Evolutionary conservation across 148 eudicot genomes (phyloP).

Genomic region (Rhododendron ferrugineum): DNA sequence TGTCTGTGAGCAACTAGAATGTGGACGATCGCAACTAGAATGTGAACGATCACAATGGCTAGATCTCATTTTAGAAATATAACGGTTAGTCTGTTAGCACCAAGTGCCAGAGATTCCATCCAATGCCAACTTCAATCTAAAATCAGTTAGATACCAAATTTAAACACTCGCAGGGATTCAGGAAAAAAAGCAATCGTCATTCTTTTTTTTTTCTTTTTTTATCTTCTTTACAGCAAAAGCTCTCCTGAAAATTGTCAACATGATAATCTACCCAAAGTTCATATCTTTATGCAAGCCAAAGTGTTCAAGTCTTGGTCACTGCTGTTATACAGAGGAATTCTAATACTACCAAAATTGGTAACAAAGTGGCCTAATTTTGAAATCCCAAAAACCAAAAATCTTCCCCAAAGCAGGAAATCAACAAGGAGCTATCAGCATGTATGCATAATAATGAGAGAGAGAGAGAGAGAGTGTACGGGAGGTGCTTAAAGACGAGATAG

Average conservation of each 20-base stretch:
- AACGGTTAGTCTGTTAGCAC: neutral
- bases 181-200: neutral
- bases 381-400: neutral
- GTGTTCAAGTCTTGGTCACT: neutral
- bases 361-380: neutral
- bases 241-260: neutral
- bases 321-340: neutral
- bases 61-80: neutral
- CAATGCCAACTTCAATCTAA: neutral
- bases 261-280: neutral
- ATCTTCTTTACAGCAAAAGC: neutral
- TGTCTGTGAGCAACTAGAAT: neutral
- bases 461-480: conserved; percentile 31
- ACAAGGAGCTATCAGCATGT: neutral
- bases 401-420: conserved; percentile 1
- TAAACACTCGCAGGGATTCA: neutral
- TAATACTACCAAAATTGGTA: neutral
- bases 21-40: neutral
- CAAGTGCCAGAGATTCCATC: neutral
- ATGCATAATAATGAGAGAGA: neutral
- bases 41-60: neutral
- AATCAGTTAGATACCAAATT: neutral
- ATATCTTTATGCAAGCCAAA: neutral
- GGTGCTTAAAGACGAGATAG: conserved; percentile 75
- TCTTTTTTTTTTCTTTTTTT: neutral